Base-by-base conservation (phyloP, 1,139 yeast genomes). In the Yamadazyma pseudoaaseri region DNA sequence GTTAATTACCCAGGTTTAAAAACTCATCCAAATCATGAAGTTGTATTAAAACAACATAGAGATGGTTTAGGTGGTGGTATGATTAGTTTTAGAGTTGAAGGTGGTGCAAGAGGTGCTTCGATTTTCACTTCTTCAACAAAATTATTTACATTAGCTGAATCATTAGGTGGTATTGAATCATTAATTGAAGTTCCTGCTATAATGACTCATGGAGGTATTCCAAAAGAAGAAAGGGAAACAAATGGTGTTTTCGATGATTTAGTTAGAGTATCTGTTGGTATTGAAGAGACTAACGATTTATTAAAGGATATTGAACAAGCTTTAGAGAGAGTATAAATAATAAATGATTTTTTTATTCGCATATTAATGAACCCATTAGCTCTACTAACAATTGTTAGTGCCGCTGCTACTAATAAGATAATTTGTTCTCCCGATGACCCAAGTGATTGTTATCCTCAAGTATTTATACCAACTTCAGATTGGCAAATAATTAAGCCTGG, bases 131-230 rank as follows among this genome's bases (percentile, higher is more conserved):
- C 86, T 32, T 56, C 79, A 31, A 84, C 95, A 45, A 77, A 81
- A 63, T 62, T 85, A 44, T 86, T 86, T 70, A 81, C 94, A 16
- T 73, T 86, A 54, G 96, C 96, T 41, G 95, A 86, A 65, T 85
- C 95, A 21, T 75, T 86, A 41, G 96, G 96, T 49, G 96, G 96
- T 50, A 81, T 86, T 48, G 96, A 87, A 66, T 81, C 92, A 16
- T 73, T 86, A 56, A 67, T 85, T 45, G 95, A 86, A 64, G 92
- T 86, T 33, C 96, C 96, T 34, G 95, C 96, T 37, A 79, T 81
- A 36, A 86, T 86, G 95, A 86, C 96, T 49, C 96, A 86, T 54
- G 94, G 94, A 37, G 95, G 95, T 56, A 86, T 87, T 60, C 90
- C 95, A 54, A 73, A 74, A 60, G 86, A 70, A 36, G 81, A 79